Evolutionary conservation across 148 eudicot species (phyloP), one percentile per base, ranked within the genome.

Genomic region (Vaccinium corymbosum): DNA sequence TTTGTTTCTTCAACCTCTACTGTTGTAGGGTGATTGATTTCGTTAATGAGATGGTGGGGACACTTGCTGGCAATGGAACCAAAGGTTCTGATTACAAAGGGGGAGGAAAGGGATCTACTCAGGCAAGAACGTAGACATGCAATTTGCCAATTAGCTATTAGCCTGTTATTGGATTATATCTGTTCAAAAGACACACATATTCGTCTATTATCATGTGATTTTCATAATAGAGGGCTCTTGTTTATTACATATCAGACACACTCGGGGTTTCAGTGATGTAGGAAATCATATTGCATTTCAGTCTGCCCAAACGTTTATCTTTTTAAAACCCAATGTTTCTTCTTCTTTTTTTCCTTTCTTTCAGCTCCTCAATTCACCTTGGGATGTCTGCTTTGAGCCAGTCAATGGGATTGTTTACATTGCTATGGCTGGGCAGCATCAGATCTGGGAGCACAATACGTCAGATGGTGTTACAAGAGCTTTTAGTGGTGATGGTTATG

Each of bases 371-470:
- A 94, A 96, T 88, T 96, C 99, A 86, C 99, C 99, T 42, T 96
- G 99, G 99, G 99, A 96, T 91, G 94, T 96, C 72, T 90, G 97
- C 87, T 94, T 89, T 89, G 93, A 96, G 64, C 92, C 98, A 81
- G 87, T 86, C 53, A 91, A 87, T 68, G 94, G 89, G 79, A 90
- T 85, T 87, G 94, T 94, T 50, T 96, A 92, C 88, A 92, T 96
- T 84, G 98, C 99, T 88, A 94, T 96, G 95, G 98, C 99, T 83
- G 99, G 99, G 35, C 99, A 96, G 90, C 99, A 96, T 91, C 99
- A 94, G 90, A 96, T 96, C 51, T 96, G 99, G 99, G 90, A 84
- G 85, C 93, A 94, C 87, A 91, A 88, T 87, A 86, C 90, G 76
- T 55, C 84, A 48, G 89, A 92, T 88, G 97, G 90, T 83, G 84